phyloP scores from a whole-genome alignment of 495 filamentous ascomycete species.

The Cercophora sp. region DNA sequence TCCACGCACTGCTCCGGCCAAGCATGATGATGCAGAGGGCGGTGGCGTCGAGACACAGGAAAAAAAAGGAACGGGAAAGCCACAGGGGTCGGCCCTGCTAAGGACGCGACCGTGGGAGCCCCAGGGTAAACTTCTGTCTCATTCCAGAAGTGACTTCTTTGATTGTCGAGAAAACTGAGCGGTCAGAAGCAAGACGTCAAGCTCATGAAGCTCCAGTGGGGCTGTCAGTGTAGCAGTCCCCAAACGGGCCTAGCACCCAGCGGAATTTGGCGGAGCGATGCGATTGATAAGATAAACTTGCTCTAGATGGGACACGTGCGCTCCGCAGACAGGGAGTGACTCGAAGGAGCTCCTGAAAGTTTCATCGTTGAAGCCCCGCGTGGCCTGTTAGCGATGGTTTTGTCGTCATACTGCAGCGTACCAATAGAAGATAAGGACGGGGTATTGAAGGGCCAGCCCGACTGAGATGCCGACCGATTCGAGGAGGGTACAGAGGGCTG shows the following conservation, averaged over 20 bases:
- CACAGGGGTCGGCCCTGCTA: constrained; percentile 3
- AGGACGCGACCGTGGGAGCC: constrained; percentile 9
- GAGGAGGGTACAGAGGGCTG: too few relatives aligned
- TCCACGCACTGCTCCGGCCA: constrained; percentile 17
- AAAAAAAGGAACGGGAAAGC: neutral
- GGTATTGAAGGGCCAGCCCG: too few relatives aligned
- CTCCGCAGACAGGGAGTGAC: too few relatives aligned
- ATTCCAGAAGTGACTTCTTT: constrained; percentile 6
- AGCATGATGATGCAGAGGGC: constrained; percentile 15
- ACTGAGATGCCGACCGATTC: too few relatives aligned
- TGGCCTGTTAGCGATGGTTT: too few relatives aligned
- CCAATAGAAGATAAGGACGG: too few relatives aligned
- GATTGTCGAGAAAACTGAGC: neutral
- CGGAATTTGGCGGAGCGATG: too few relatives aligned
- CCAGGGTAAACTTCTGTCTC: neutral
- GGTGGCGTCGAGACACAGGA: neutral
- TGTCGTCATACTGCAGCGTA: too few relatives aligned
- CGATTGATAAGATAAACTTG: too few relatives aligned
- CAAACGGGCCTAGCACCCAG: neutral
- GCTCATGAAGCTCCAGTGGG: constrained; percentile 8
- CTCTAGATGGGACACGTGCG: too few relatives aligned
- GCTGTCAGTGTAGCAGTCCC: neutral
- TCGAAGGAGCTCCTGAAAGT: too few relatives aligned
- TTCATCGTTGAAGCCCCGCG: too few relatives aligned
- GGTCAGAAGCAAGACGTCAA: neutral